phyloP scores from a whole-genome alignment of 176 grass and related monocot species.

The Elymus sibiricus region DNA sequence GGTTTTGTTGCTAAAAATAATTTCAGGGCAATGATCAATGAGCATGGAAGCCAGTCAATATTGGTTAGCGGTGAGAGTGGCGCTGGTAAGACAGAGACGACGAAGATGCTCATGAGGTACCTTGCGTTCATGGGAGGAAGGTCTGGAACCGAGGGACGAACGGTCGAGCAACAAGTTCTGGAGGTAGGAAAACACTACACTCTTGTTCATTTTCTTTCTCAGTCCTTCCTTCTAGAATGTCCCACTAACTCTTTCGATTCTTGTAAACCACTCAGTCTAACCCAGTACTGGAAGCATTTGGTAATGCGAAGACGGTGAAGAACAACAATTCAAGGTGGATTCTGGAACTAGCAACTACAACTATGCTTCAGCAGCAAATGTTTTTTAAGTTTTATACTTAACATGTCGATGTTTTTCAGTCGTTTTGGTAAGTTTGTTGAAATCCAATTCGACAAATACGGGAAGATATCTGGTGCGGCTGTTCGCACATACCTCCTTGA shows the following conservation, averaged over 20 bases:
- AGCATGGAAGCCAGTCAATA: constrained; percentile 86
- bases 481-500: constrained; percentile 88
- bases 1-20: neutral
- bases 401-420: constrained; percentile 27
- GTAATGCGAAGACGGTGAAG: constrained; percentile 91
- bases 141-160: constrained; percentile 78
- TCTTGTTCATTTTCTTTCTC: neutral
- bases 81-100: constrained; percentile 97
- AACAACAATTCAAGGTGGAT: constrained; percentile 91
- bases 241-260: constrained; percentile 10
- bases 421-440: constrained; percentile 98
- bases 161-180: constrained; percentile 90
- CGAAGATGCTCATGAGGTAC: constrained; percentile 98
- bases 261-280: constrained; percentile 57
- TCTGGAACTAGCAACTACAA: neutral
- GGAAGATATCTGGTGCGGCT: constrained; percentile 92
- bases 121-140: constrained; percentile 95
- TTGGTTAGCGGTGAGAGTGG: constrained; percentile 95
- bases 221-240: neutral
- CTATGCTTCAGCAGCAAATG: neutral
- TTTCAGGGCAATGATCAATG: constrained; percentile 81
- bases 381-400: neutral
- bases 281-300: constrained; percentile 96
- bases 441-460: constrained; percentile 92
- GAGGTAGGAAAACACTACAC: constrained; percentile 40